phyloP scores from a whole-genome alignment of 2,329 filamentous ascomycete genomes.

The Fulvia fulva region DNA sequence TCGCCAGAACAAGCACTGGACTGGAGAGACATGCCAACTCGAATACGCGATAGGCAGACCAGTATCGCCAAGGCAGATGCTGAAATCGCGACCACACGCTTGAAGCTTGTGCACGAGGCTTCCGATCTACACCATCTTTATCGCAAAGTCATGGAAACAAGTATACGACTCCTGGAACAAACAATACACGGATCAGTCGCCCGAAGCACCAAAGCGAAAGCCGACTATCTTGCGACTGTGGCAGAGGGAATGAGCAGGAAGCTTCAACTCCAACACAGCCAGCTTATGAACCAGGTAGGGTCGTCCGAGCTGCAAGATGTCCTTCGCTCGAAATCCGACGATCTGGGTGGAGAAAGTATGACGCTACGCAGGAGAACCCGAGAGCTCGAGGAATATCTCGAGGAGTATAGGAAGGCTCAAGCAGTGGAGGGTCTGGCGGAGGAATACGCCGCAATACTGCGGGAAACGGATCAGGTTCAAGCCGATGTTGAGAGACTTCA shows the following conservation, averaged over 20 bases:
- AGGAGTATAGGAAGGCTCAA: slow-evolving; percentile 36
- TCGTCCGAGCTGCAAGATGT: slow-evolving; percentile 25
- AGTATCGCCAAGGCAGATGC: slow-evolving; percentile 18
- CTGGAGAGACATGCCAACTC: slow-evolving; percentile 12
- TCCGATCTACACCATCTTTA: slow-evolving; percentile 36
- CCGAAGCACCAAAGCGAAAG: slow-evolving; percentile 39
- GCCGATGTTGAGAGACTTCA: slow-evolving; percentile 33
- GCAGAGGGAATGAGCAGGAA: slow-evolving; percentile 43
- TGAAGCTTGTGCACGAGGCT: slow-evolving; percentile 34
- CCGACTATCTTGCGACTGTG: slow-evolving; percentile 41
- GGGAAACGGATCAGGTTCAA: slow-evolving; percentile 28
- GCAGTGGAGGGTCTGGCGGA: slow-evolving; percentile 39
- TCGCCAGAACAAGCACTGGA: slow-evolving; percentile 9
- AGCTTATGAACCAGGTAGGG: slow-evolving; percentile 25
- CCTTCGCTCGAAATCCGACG: slow-evolving; percentile 32
- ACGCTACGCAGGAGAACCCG: slow-evolving; percentile 32
- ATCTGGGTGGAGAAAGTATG: slow-evolving; percentile 30
- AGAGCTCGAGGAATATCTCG: slow-evolving; percentile 34
- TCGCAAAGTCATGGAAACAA: slow-evolving; percentile 35
- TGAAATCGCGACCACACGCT: slow-evolving; percentile 29
- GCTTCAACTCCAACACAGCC: slow-evolving; percentile 29
- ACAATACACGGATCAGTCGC: slow-evolving; percentile 45
- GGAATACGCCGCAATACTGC: slow-evolving; percentile 35
- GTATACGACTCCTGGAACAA: slow-evolving; percentile 45
- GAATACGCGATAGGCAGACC: slow-evolving; percentile 16